phyloP scores from a whole-genome alignment of 208 protist genomes.

The Wallacemonas sp. region DNA sequence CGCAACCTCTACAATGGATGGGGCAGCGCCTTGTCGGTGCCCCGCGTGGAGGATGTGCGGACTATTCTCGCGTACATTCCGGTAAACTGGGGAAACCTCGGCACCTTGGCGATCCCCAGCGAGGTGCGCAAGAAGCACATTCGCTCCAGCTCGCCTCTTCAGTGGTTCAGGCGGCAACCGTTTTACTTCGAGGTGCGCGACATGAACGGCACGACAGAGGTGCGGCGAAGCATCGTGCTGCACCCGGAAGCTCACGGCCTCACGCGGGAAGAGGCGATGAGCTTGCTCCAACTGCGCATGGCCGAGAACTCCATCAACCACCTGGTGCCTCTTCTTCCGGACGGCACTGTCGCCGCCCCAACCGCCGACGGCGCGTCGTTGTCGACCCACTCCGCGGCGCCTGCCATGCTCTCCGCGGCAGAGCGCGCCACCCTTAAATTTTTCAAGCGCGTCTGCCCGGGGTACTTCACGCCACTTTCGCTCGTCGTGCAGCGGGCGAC shows the following conservation, averaged over 20 bases:
- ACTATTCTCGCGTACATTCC: slow-evolving; percentile 85
- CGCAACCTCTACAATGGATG: slow-evolving; percentile 79
- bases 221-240: slow-evolving; percentile 71
- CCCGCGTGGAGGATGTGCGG: slow-evolving; percentile 71
- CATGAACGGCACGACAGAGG: slow-evolving; percentile 60
- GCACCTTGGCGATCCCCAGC: slow-evolving; percentile 56
- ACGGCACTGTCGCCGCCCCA: slow-evolving; percentile 25
- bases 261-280: slow-evolving; percentile 55
- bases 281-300: slow-evolving; percentile 51
- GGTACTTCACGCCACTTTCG: slow-evolving; percentile 68
- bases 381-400: neutral
- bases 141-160: slow-evolving; percentile 39
- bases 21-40: slow-evolving; percentile 36
- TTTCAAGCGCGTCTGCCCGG: slow-evolving; percentile 65
- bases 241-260: slow-evolving; percentile 80
- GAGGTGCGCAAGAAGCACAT: slow-evolving; percentile 60
- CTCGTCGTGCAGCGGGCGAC: slow-evolving; percentile 77
- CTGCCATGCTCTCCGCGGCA: neutral
- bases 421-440: slow-evolving; percentile 41
- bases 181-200: slow-evolving; percentile 85
- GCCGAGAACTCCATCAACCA: slow-evolving; percentile 50
- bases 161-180: slow-evolving; percentile 84
- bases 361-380: neutral
- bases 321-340: slow-evolving; percentile 37
- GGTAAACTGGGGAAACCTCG: slow-evolving; percentile 76